Base-by-base conservation (phyloP, 2,329 filamentous ascomycete genomes). In the Rutstroemia sp. region DNA sequence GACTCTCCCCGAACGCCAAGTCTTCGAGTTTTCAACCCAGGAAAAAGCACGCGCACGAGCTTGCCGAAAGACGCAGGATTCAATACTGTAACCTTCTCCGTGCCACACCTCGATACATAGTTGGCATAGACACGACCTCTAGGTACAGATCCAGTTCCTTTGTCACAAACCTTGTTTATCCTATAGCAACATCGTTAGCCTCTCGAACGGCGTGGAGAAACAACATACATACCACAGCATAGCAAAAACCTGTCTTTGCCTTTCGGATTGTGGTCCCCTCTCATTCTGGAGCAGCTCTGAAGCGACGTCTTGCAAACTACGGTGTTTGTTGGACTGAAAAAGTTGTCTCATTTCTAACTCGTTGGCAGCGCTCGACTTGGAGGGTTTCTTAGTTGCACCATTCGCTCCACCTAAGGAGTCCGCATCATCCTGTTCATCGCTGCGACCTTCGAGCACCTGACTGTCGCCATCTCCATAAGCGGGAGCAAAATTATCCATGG, bases 31-130 rank as follows among this genome's bases (percentile, higher is more conserved):
- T 95, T 92, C 21, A 99, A 86, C 44, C 92, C 92, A 0, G 94
- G 92, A 65, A 97, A 99, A 51, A 99, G 87, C 40, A 99, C 92
- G 34, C 94, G 85, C 36, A 99, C 94, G 45, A 99, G 82, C 72
- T 99, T 99, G 56, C 94, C 94, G 72, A 99, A 99, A 27, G 92
- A 97, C 9, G 94, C 94, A 44, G 94, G 94, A 68, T 99, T 99
- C 57, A 99, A 75, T 9, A 96, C 92, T 0, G 94, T 95, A 40
- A 97, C 95, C 68, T 92, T 84, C 69, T 97, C 92, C 5, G 87
- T 95, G 45, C 89, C 92, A 72, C 94, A 99, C 61, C 89, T 84
- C 25, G 89, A 91, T 48, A 92, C 94, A 71, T 99, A 99, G 70
- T 92, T 92, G 58, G 92, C 90, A 71, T 97, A 99, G 2, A 99